Conservation (phyloP, 2,329 filamentous ascomycete genomes). For the Verticillium nonalfalfae region DNA sequence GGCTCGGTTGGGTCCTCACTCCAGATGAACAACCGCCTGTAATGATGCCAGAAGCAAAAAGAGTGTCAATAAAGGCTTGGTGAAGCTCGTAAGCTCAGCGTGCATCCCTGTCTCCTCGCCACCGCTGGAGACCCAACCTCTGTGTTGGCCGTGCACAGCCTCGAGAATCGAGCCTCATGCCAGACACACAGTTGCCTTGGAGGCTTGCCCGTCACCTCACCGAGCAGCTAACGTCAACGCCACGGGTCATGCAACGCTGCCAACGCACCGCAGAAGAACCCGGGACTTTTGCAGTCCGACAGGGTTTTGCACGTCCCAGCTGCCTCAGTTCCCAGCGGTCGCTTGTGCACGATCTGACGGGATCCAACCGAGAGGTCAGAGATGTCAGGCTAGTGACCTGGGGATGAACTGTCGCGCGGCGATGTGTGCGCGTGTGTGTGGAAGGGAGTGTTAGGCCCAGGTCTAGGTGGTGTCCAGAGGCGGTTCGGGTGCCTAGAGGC, state of each 20-base stretch:
- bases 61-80: not conserved
- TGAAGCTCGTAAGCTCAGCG: not conserved
- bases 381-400: not conserved
- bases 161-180: not conserved
- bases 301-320: not conserved
- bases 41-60: not conserved
- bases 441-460: not conserved
- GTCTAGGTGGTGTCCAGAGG: not conserved
- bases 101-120: not conserved
- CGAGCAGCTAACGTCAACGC: slow-evolving; percentile 8
- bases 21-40: not conserved
- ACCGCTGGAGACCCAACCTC: not conserved
- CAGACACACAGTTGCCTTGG: slow-evolving; percentile 7
- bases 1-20: not conserved
- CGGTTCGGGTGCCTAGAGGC: not conserved
- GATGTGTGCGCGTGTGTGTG: not conserved
- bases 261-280: not conserved
- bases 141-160: slow-evolving; percentile 8
- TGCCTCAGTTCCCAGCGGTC: not conserved
- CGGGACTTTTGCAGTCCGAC: not conserved
- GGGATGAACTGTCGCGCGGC: not conserved
- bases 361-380: not conserved
- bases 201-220: slow-evolving; percentile 2
- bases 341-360: not conserved
- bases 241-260: slow-evolving; percentile 2